These are phyloP conservation scores for Clonostachys rosea DNA, from an alignment of 2,329 filamentous ascomycete genomes.

Conservation along the genomic window DNA sequence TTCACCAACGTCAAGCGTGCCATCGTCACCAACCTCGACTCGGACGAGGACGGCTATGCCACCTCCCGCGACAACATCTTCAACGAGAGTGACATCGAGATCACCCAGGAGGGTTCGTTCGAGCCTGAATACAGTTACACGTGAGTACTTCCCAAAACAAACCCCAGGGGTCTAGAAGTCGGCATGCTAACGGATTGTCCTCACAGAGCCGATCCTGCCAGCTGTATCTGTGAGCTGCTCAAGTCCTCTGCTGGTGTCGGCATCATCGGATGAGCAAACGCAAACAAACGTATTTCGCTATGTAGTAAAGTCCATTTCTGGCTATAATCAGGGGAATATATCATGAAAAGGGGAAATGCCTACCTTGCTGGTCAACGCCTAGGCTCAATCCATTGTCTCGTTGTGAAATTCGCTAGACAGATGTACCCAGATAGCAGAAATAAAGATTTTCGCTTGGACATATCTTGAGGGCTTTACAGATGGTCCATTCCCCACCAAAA, in stretches of 20 bases:
- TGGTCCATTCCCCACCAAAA: no score
- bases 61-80: conserved; percentile 38
- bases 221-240: conserved; percentile 9
- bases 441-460: no score
- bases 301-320: no score
- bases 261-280: neutral
- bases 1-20: conserved; percentile 37
- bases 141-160: conserved; percentile 6
- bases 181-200: conserved; percentile 8
- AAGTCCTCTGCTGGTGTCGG: conserved; percentile 9
- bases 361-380: no score
- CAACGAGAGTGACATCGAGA: conserved; percentile 22
- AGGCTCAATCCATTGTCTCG: no score
- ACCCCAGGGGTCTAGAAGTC: neutral
- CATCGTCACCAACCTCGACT: conserved; percentile 34
- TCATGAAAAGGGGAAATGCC: no score
- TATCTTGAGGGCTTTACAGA: no score
- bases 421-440: no score
- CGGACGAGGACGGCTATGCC: conserved; percentile 34
- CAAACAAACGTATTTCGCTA: no score
- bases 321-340: no score
- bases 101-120: conserved; percentile 22
- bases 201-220: conserved; percentile 12
- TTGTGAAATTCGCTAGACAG: no score
- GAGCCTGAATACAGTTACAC: conserved; percentile 25